Evolutionary conservation across 805 yeast genomes (phyloP).

Genomic region (Myxozyma kluyveri): DNA sequence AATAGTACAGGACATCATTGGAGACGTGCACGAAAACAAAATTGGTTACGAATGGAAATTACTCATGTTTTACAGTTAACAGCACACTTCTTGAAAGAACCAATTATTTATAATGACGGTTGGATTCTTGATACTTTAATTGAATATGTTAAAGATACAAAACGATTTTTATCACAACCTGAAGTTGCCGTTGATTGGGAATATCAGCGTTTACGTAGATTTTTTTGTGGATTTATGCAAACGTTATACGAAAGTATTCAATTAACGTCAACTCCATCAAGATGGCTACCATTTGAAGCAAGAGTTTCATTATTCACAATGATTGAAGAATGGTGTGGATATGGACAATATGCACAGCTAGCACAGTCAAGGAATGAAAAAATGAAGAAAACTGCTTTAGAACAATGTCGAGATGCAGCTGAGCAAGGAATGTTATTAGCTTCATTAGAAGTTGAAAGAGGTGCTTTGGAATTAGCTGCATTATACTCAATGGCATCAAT

Average conservation of each 20-base stretch:
- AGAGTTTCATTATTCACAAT: constrained; percentile 77
- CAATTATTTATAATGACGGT: constrained; percentile 57
- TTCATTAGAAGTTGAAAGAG: constrained; percentile 74
- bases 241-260: constrained; percentile 53
- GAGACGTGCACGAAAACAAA: constrained; percentile 30
- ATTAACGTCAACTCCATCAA: constrained; percentile 39
- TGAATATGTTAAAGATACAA: constrained; percentile 58
- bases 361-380: constrained; percentile 68
- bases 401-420: constrained; percentile 42
- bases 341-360: constrained; percentile 61
- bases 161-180: constrained; percentile 55
- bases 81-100: constrained; percentile 55
- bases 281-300: constrained; percentile 82
- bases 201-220: constrained; percentile 73
- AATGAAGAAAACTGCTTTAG: constrained; percentile 43
- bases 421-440: constrained; percentile 50
- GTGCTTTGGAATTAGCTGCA: constrained; percentile 65
- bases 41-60: constrained; percentile 63
- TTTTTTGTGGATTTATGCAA: constrained; percentile 78
- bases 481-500: constrained; percentile 81
- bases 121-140: constrained; percentile 66
- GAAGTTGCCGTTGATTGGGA: constrained; percentile 62
- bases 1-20: constrained; percentile 7
- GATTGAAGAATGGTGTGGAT: constrained; percentile 93
- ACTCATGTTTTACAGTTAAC: constrained; percentile 74